Evolutionary conservation across 805 yeast species (phyloP).

Genomic region (Candida qinlingensis): DNA sequence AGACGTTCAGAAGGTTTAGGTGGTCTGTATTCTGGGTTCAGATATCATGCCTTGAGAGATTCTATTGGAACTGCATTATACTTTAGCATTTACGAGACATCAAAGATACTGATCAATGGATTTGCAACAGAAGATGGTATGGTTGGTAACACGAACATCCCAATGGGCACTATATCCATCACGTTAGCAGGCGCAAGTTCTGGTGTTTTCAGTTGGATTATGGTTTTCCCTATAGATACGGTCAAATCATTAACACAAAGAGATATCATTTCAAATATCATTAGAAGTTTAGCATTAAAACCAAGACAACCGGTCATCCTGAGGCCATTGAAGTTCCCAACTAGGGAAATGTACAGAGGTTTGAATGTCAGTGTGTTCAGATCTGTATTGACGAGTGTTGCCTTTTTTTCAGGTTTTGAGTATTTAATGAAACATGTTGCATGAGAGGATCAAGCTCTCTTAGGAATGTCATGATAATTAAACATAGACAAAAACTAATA

Average conservation of each 20-base stretch:
- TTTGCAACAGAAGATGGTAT: constrained; percentile 24
- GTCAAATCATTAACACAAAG: constrained; percentile 70
- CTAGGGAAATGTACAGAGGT: constrained; percentile 63
- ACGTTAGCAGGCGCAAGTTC: constrained; percentile 75
- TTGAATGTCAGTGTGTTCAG: constrained; percentile 69
- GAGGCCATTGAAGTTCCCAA: constrained; percentile 34
- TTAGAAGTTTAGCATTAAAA: constrained; percentile 45
- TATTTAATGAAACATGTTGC: constrained; percentile 53
- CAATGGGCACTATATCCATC: constrained; percentile 38
- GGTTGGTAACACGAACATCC: constrained; percentile 26
- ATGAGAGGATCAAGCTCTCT: constrained; percentile 15
- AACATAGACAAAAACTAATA: background rate
- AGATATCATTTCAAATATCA: constrained; percentile 64
- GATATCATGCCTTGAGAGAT: constrained; percentile 65
- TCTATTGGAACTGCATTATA: constrained; percentile 66
- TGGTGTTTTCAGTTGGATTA: constrained; percentile 70
- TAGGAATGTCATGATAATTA: background rate
- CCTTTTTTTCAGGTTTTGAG: constrained; percentile 71
- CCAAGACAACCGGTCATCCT: constrained; percentile 29
- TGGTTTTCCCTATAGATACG: constrained; percentile 79
- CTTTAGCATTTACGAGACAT: constrained; percentile 69
- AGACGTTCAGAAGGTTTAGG: constrained; percentile 50
- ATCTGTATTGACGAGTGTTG: constrained; percentile 67
- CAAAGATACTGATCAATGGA: constrained; percentile 44
- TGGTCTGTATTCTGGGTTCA: constrained; percentile 72